These are phyloP conservation scores for Nakazawaea wickerhamii DNA, from an alignment of 805 yeast species.

Conservation along the genomic window DNA sequence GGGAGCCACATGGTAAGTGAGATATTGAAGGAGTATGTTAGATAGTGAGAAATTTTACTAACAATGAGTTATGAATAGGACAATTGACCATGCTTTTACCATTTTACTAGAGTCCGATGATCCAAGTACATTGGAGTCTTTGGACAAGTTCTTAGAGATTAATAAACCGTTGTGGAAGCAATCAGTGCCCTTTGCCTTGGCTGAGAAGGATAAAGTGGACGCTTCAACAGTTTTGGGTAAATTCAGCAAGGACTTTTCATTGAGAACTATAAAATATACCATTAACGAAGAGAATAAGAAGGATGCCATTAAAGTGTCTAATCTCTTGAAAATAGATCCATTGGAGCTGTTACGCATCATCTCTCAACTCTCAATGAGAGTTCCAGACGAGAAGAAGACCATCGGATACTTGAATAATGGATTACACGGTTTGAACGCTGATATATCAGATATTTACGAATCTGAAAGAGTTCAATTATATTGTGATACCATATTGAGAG, in stretches of 20 bases:
- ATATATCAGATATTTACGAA: slow-evolving; percentile 25
- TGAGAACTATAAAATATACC: slow-evolving; percentile 36
- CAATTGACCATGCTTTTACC: slow-evolving; percentile 10
- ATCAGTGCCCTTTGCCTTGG: slow-evolving; percentile 5
- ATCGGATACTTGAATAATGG: not conserved
- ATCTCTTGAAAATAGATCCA: slow-evolving; percentile 32
- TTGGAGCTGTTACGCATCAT: slow-evolving; percentile 47
- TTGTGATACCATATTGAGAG: slow-evolving; percentile 38
- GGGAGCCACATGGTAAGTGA: no score
- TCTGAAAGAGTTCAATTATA: slow-evolving; percentile 31
- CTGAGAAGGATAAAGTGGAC: not conserved
- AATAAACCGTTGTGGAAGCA: slow-evolving; percentile 2
- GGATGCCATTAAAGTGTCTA: slow-evolving; percentile 36
- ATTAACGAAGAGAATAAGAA: slow-evolving; percentile 29
- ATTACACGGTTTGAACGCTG: slow-evolving; percentile 8
- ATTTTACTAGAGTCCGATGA: slow-evolving; percentile 5
- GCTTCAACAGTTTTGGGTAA: slow-evolving; percentile 1
- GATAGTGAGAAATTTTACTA: no score
- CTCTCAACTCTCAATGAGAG: slow-evolving; percentile 31
- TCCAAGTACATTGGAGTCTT: not conserved
- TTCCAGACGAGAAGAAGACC: slow-evolving; percentile 26
- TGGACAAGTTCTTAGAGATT: slow-evolving; percentile 8
- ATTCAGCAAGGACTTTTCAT: slow-evolving; percentile 21
- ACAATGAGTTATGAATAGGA: no score
- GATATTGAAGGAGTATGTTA: not conserved